Evolutionary conservation across 345 rosid genomes (phyloP).

Genomic region (Euphorbia pulcherrima): DNA sequence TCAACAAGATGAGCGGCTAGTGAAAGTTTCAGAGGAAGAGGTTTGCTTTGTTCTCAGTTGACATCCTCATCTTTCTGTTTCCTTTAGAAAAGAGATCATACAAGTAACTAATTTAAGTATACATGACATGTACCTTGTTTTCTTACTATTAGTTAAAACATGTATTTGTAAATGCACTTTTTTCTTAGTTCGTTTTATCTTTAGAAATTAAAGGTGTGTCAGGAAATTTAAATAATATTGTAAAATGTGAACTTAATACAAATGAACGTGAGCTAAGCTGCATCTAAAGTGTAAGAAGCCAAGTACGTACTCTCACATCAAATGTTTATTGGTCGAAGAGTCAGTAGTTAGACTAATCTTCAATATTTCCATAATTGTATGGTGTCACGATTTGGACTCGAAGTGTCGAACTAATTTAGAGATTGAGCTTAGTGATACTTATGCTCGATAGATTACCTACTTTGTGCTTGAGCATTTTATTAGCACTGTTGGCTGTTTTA

Average conservation of each 20-base stretch:
- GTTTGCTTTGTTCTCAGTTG: conserved; percentile 28
- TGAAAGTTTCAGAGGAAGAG: conserved; percentile 73
- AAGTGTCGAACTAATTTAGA: too few species aligned
- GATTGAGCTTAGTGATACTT: too few species aligned
- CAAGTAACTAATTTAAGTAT: background rate
- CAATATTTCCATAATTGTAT: background rate
- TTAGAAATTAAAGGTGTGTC: background rate
- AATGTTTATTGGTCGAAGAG: background rate
- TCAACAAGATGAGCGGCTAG: conserved; percentile 62
- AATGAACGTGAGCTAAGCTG: background rate
- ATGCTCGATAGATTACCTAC: too few species aligned
- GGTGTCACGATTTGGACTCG: background rate
- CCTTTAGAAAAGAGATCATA: background rate
- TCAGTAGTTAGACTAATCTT: background rate
- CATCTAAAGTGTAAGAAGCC: background rate
- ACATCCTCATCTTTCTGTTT: background rate
- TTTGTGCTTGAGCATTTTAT: background rate
- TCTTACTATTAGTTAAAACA: background rate
- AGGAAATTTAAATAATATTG: background rate
- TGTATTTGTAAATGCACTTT: background rate
- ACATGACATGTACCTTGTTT: background rate
- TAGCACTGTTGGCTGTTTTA: too few species aligned
- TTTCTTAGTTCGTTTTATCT: background rate
- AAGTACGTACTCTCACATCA: background rate
- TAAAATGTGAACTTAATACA: background rate